Percentiles rank a stretch among this genome's conserved stretches.
phyloP scores from a whole-genome alignment of 1,139 yeast genomes.

The Lodderomyces theae region DNA sequence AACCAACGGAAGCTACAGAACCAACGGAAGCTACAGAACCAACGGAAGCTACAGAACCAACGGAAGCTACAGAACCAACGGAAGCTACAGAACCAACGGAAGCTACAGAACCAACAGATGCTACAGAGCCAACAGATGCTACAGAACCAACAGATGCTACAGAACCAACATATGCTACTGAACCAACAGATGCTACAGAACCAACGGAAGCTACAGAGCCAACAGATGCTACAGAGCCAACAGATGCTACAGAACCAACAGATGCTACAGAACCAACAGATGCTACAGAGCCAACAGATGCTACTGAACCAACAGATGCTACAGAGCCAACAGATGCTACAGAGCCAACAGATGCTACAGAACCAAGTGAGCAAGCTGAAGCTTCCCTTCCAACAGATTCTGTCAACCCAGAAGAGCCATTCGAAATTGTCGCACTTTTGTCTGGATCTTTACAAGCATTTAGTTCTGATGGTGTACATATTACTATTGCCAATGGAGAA shows the following conservation, averaged over 20 bases:
- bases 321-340: slow-evolving; percentile 1
- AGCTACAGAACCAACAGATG: slow-evolving; percentile 4
- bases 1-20: slow-evolving; percentile 1
- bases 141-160: slow-evolving; percentile 1
- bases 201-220: neutral
- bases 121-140: slow-evolving; percentile 4
- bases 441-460: slow-evolving; percentile 2
- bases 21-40: neutral
- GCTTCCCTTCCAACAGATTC: slow-evolving; percentile 3
- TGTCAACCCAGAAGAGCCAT: slow-evolving; percentile 29
- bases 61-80: neutral
- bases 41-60: neutral
- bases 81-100: neutral
- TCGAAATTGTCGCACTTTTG: slow-evolving; percentile 8
- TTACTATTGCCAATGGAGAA: slow-evolving; percentile 7
- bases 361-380: neutral
- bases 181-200: slow-evolving; percentile 5
- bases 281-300: slow-evolving; percentile 2
- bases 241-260: slow-evolving; percentile 2
- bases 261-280: slow-evolving; percentile 22
- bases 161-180: slow-evolving; percentile 9
- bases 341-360: neutral
- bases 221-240: slow-evolving; percentile 13
- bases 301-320: neutral
- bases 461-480: slow-evolving; percentile 7